Conservation (phyloP, 805 yeast species). For the Wickerhamomyces kurtzmanii region DNA sequence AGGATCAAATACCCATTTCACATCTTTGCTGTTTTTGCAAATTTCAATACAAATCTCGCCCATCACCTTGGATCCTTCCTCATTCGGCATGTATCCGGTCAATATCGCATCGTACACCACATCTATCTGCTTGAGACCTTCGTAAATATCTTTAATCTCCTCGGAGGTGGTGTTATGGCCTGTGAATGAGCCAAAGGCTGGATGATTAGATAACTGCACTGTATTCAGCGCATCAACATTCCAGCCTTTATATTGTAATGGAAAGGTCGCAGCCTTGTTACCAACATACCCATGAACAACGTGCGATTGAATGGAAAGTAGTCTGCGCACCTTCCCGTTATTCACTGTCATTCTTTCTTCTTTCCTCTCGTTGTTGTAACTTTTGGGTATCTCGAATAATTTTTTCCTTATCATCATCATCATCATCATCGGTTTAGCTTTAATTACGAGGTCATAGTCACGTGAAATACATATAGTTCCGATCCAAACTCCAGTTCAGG, state of each 20-base stretch:
- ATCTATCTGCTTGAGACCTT: constrained; percentile 42
- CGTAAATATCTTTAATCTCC: constrained; percentile 36
- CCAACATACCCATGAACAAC: constrained; percentile 97
- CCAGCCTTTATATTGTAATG: constrained; percentile 83
- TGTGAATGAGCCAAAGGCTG: constrained; percentile 67
- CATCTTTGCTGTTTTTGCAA: constrained; percentile 15
- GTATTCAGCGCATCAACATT: constrained; percentile 87
- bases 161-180: constrained; percentile 44
- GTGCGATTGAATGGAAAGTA: constrained; percentile 71
- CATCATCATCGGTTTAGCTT: too few species aligned
- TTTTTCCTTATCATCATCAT: too few species aligned
- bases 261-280: constrained; percentile 83
- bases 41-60: constrained; percentile 27
- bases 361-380: too few species aligned
- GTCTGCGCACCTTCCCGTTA: too few species aligned
- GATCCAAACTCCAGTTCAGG: too few species aligned
- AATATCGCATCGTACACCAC: constrained; percentile 54
- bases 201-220: constrained; percentile 84
- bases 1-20: constrained; percentile 75
- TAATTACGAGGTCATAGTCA: too few species aligned
- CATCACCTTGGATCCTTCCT: constrained; percentile 41
- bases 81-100: constrained; percentile 73
- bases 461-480: too few species aligned
- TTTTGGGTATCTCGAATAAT: too few species aligned
- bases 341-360: too few species aligned